phyloP scores from a whole-genome alignment of 73 alveolate genomes.

The Paramecium sonneborni region DNA sequence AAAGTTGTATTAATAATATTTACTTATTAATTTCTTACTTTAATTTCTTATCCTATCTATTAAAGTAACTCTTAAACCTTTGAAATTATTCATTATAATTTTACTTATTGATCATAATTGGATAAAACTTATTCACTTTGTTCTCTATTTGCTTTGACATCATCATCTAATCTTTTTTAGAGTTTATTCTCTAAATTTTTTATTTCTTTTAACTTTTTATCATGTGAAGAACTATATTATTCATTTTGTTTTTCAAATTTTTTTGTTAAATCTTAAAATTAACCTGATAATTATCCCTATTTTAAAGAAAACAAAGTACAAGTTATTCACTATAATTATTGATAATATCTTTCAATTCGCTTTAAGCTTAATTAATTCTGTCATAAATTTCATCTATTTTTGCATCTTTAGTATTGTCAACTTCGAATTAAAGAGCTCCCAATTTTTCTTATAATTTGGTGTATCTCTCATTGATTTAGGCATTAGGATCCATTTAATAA shows the following conservation, averaged over 20 bases:
- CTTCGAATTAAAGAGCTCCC: constrained; percentile 1
- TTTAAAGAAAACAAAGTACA: background rate
- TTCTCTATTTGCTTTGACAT: background rate
- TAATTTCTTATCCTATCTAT: background rate
- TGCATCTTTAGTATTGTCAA: constrained; percentile 36
- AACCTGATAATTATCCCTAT: background rate
- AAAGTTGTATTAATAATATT: background rate
- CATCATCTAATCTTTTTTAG: background rate
- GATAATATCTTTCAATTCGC: background rate
- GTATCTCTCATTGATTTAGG: constrained; percentile 33
- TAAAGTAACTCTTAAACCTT: background rate
- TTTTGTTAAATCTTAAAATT: background rate
- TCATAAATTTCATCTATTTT: constrained; percentile 28
- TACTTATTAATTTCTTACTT: background rate
- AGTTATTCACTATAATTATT: background rate
- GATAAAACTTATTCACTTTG: background rate
- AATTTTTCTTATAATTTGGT: constrained; percentile 2
- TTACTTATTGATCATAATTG: background rate
- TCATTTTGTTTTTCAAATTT: constrained; percentile 31
- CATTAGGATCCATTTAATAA: constrained; percentile 44
- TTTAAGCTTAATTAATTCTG: background rate
- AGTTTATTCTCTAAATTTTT: background rate
- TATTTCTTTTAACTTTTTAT: constrained; percentile 1
- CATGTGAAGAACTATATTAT: background rate
- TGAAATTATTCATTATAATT: background rate